phyloP scores from a whole-genome alignment of 2,329 filamentous ascomycete genomes.

The Paecilomyces sp. region DNA sequence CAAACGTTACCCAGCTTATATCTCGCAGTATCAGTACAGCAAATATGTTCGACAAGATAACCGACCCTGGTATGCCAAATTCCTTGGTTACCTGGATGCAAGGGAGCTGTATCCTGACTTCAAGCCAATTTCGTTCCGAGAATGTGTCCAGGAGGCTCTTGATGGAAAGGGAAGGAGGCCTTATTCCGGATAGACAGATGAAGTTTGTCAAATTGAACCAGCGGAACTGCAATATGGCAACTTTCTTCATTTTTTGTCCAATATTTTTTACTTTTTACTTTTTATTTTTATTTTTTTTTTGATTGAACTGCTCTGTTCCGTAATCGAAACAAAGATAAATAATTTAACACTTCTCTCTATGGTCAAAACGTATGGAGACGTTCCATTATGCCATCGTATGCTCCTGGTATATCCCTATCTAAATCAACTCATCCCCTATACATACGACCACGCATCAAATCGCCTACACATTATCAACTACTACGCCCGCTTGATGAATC shows the following conservation, averaged over 20 bases:
- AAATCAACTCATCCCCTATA: not conserved
- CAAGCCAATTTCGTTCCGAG: not conserved
- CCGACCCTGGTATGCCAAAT: not conserved
- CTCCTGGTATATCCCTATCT: not conserved
- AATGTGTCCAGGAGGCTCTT: not conserved
- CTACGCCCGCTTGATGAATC: not conserved
- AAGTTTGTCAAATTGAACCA: not conserved
- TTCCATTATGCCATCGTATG: too few relatives aligned
- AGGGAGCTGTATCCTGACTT: not conserved
- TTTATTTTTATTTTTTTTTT: too few relatives aligned
- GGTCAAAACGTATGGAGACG: too few relatives aligned
- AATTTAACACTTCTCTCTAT: too few relatives aligned
- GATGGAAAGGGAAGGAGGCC: not conserved
- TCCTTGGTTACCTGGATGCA: not conserved
- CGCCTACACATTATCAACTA: not conserved
- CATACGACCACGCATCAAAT: not conserved
- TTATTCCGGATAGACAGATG: not conserved
- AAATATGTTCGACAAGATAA: not conserved
- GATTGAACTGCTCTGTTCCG: too few relatives aligned
- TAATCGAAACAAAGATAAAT: too few relatives aligned
- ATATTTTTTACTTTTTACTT: too few relatives aligned
- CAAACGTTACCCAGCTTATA: not conserved
- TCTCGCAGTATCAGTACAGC: not conserved
- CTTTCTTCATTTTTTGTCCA: too few relatives aligned
- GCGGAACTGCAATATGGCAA: not conserved